phyloP scores from a whole-genome alignment of 164 flowering plant genomes.

The Aristolochia contorta region DNA sequence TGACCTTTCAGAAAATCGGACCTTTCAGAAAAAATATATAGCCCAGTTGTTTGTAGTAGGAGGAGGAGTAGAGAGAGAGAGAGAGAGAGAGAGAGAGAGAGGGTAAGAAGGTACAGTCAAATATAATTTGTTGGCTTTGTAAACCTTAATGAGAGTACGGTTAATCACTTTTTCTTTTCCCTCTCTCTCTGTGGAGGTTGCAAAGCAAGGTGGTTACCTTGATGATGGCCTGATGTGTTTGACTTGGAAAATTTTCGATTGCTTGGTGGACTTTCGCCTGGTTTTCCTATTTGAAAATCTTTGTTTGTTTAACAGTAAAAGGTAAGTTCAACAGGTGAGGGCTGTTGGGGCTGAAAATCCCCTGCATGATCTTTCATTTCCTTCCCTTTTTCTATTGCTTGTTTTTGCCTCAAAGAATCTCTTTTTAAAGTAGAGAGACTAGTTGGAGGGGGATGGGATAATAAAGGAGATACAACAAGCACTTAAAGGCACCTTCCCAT shows the following conservation, averaged over 20 bases:
- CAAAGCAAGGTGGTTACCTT: slow-evolving; percentile 3
- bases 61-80: neutral
- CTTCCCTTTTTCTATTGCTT: neutral
- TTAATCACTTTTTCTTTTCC: neutral
- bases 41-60: too few relatives aligned
- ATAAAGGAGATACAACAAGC: neutral
- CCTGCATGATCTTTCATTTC: neutral
- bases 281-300: neutral
- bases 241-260: slow-evolving; percentile 7
- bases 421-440: neutral
- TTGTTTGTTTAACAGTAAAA: neutral
- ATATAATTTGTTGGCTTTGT: slow-evolving; percentile 3
- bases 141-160: neutral
- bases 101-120: slow-evolving; percentile 2
- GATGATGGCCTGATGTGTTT: slow-evolving; percentile 7
- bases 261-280: neutral
- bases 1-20: too few relatives aligned
- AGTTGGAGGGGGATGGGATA: neutral
- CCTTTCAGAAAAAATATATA: too few relatives aligned
- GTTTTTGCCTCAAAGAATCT: slow-evolving; percentile 3
- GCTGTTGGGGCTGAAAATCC: neutral
- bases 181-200: slow-evolving; percentile 1
- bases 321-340: slow-evolving; percentile 1
- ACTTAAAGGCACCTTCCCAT: neutral
- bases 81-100: neutral